These are phyloP conservation scores for Colletotrichum eleusines DNA, from an alignment of 2,329 filamentous ascomycete genomes.

Conservation along the genomic window DNA sequence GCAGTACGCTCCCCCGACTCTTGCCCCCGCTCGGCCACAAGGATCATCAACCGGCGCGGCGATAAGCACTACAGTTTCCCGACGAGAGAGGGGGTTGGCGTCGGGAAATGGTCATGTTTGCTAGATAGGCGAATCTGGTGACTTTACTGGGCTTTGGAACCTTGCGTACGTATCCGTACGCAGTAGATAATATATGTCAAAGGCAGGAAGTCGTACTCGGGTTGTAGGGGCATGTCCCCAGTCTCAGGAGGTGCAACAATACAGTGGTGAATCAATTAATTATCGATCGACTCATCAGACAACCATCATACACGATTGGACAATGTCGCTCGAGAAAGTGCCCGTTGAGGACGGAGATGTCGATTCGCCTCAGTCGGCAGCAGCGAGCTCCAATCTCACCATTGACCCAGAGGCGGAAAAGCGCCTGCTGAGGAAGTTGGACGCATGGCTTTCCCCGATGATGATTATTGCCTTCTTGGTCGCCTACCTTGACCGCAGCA, in stretches of 20 bases:
- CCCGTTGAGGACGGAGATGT: constrained; percentile 27
- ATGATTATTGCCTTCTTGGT: constrained; percentile 48
- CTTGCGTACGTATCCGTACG: background rate
- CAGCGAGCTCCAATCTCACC: constrained; percentile 13
- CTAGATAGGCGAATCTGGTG: constrained; percentile 37
- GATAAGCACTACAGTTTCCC: constrained; percentile 29
- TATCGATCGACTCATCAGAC: too few relatives aligned
- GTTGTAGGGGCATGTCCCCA: background rate
- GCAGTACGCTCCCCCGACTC: constrained; percentile 26
- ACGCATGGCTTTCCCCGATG: constrained; percentile 42
- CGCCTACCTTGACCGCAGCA: constrained; percentile 50
- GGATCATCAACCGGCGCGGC: constrained; percentile 25
- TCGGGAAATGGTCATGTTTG: constrained; percentile 23
- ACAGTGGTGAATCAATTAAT: background rate
- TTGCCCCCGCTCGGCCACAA: constrained; percentile 26
- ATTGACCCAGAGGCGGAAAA: constrained; percentile 37
- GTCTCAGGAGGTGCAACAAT: background rate
- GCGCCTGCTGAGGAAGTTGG: constrained; percentile 45
- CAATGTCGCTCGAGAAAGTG: constrained; percentile 29
- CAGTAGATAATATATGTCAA: constrained; percentile 30
- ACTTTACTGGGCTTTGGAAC: constrained; percentile 22
- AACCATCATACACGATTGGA: background rate
- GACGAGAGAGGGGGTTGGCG: constrained; percentile 14
- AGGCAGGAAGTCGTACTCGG: background rate
- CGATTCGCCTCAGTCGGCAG: constrained; percentile 16